Conservation (phyloP, 1,139 yeast species). For the Zygosaccharomyces sapae region DNA sequence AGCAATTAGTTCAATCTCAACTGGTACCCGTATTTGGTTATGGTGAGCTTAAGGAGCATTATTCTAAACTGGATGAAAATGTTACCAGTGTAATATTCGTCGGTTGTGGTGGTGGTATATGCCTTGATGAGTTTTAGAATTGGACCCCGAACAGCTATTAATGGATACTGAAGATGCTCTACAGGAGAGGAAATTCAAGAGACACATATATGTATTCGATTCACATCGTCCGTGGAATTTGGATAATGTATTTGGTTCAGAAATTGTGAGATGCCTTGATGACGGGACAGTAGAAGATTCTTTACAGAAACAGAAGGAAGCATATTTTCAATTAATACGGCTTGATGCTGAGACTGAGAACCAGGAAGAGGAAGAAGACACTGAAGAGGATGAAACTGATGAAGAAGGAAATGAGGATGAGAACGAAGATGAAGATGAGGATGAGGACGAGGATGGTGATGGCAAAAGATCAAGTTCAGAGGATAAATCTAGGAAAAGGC, state of each 20-base stretch:
- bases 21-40: constrained; percentile 94
- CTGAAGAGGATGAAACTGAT: constrained; percentile 22
- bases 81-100: constrained; percentile 73
- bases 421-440: too few relatives aligned
- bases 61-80: constrained; percentile 61
- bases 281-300: constrained; percentile 72
- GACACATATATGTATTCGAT: constrained; percentile 75
- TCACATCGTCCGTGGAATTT: constrained; percentile 96
- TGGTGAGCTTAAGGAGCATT: constrained; percentile 65
- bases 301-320: constrained; percentile 48
- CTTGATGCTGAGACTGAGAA: constrained; percentile 42
- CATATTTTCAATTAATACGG: constrained; percentile 49
- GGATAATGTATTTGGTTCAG: constrained; percentile 84
- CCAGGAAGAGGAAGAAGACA: constrained; percentile 36
- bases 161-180: constrained; percentile 22
- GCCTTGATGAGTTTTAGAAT: constrained; percentile 74
- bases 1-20: constrained; percentile 82
- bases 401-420: constrained; percentile 27
- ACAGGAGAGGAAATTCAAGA: constrained; percentile 34
- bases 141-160: constrained; percentile 50
- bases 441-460: constrained; percentile 12
- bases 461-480: constrained; percentile 27
- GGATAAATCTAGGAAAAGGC: constrained; percentile 23
- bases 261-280: constrained; percentile 77
- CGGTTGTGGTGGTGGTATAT: constrained; percentile 96